These are phyloP conservation scores for Curvularia hawaiiensis DNA, from an alignment of 2,329 filamentous ascomycete species.

Conservation along the genomic window DNA sequence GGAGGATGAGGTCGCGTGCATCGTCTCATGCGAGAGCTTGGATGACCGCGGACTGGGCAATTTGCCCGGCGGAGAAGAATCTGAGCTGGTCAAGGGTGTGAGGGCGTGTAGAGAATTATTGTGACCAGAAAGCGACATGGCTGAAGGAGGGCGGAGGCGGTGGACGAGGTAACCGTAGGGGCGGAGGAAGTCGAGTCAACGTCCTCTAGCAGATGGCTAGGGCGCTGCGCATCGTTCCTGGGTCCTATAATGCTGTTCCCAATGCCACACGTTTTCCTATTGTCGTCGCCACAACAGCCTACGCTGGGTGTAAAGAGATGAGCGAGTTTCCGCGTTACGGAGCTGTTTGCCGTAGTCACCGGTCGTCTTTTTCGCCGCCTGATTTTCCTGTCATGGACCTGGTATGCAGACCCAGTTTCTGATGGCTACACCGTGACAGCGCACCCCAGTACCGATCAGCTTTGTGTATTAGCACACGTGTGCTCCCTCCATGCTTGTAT, in stretches of 20 bases:
- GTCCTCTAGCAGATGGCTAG: slow-evolving; percentile 70
- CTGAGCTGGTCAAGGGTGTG: slow-evolving; percentile 69
- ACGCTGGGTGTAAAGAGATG: slow-evolving; percentile 22
- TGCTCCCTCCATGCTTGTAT: slow-evolving; percentile 37
- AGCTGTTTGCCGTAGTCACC: slow-evolving; percentile 29
- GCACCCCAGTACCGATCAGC: slow-evolving; percentile 72
- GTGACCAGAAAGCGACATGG: slow-evolving; percentile 62
- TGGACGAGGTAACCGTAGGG: slow-evolving; percentile 65
- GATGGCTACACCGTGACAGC: slow-evolving; percentile 75
- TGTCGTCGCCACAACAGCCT: slow-evolving; percentile 22
- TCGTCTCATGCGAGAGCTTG: slow-evolving; percentile 47
- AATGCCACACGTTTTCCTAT: slow-evolving; percentile 20
- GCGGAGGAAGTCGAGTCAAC: slow-evolving; percentile 72
- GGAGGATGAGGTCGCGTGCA: slow-evolving; percentile 39
- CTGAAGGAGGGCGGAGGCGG: slow-evolving; percentile 64
- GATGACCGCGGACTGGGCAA: slow-evolving; percentile 58
- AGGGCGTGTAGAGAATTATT: slow-evolving; percentile 59
- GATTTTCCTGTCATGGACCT: slow-evolving; percentile 64
- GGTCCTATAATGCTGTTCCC: slow-evolving; percentile 26
- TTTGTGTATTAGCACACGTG: slow-evolving; percentile 27
- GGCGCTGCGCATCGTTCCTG: slow-evolving; percentile 39
- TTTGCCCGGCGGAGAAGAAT: slow-evolving; percentile 67
- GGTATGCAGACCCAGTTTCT: slow-evolving; percentile 74
- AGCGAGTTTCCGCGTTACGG: slow-evolving; percentile 35
- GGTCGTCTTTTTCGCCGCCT: slow-evolving; percentile 40